Percentiles rank a stretch among this genome's conserved stretches.
Conservation (phyloP, 179 eudicot genomes). For the Beta lomatogona region DNA sequence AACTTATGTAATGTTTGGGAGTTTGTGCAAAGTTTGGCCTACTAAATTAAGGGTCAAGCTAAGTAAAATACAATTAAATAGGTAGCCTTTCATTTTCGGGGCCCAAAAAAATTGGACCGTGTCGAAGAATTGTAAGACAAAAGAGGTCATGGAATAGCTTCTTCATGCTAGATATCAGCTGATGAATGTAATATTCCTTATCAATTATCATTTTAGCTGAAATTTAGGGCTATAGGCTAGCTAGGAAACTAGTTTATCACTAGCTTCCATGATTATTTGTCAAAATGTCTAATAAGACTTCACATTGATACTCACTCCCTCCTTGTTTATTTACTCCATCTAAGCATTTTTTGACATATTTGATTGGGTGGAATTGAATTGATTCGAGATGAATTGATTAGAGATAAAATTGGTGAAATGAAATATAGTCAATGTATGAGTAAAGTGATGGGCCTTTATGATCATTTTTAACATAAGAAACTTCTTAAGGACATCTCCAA, state of each 20-base stretch:
- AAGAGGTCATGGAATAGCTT: background rate
- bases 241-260: background rate
- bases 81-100: slow-evolving; percentile 31
- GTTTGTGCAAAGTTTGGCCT: slow-evolving; percentile 18
- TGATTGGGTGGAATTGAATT: too few relatives aligned
- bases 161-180: slow-evolving; percentile 5
- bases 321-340: too few relatives aligned
- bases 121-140: slow-evolving; percentile 4
- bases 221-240: background rate
- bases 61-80: slow-evolving; percentile 12
- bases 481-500: too few relatives aligned
- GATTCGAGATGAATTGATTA: too few relatives aligned
- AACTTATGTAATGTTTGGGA: slow-evolving; percentile 11
- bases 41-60: slow-evolving; percentile 21
- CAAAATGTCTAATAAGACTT: background rate
- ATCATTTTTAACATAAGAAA: too few relatives aligned
- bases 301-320: too few relatives aligned
- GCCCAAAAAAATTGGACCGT: slow-evolving; percentile 21
- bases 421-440: too few relatives aligned
- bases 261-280: background rate
- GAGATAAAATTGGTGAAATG: too few relatives aligned
- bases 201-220: background rate
- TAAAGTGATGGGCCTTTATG: too few relatives aligned
- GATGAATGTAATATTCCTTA: background rate
- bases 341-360: too few relatives aligned